Conservation (phyloP, 108 stramenopile genomes). For the Skeletonema marinoi region DNA sequence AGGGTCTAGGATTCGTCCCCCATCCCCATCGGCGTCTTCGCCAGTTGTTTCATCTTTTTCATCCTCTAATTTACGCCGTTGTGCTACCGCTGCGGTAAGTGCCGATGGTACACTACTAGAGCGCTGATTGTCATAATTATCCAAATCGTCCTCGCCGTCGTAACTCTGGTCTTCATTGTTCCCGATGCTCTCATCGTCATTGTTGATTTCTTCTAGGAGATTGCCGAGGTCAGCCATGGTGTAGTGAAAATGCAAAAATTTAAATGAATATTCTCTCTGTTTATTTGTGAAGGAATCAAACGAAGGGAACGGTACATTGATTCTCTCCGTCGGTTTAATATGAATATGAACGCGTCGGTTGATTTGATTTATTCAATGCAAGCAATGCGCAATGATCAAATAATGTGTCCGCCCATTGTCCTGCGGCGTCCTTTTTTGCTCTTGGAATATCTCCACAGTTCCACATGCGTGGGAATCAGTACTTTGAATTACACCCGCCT, state of each 20-base stretch:
- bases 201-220: slow-evolving; percentile 59
- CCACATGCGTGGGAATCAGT: too few relatives aligned
- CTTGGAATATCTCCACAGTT: too few relatives aligned
- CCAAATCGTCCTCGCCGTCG: slow-evolving; percentile 8
- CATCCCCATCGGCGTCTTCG: slow-evolving; percentile 3
- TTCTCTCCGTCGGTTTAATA: too few relatives aligned
- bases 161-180: slow-evolving; percentile 12
- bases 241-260: neutral
- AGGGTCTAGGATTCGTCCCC: slow-evolving; percentile 42
- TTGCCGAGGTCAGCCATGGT: slow-evolving; percentile 79
- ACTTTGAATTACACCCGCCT: too few relatives aligned
- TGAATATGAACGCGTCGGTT: too few relatives aligned
- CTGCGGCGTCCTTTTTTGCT: too few relatives aligned
- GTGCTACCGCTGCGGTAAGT: slow-evolving; percentile 17
- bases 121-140: slow-evolving; percentile 2
- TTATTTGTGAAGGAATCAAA: too few relatives aligned
- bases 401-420: too few relatives aligned
- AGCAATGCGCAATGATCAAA: too few relatives aligned
- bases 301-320: too few relatives aligned
- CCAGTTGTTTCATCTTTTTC: neutral
- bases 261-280: neutral
- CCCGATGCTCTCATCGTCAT: slow-evolving; percentile 38
- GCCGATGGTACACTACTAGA: slow-evolving; percentile 18
- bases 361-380: too few relatives aligned
- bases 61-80: slow-evolving; percentile 7